Base-by-base conservation (phyloP, 2,329 filamentous ascomycete genomes). In the Colletotrichum orchidophilum region DNA sequence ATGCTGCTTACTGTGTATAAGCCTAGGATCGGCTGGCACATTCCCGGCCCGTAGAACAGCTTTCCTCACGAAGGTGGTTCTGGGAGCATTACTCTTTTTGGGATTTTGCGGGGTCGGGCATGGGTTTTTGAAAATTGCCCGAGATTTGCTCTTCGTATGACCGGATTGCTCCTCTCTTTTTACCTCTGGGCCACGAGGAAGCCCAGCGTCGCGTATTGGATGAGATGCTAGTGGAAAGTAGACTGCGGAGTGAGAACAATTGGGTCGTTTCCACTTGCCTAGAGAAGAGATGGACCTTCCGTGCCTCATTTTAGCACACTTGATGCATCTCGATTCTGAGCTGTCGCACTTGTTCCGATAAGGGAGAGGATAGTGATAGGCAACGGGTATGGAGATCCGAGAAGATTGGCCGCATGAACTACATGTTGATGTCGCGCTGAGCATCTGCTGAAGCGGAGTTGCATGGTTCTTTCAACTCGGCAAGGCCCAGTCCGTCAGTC, bases 61-160 rank as follows among this genome's bases (percentile, higher is more conserved):
- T 42, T 68, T 53, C 63, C 42, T 62, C 26, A 58, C 39, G 57
- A 39, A 18, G 27, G 55, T 24, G 13, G 58, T 53, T 15, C 31
- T 33, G n/a, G 24, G 31, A 24, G n/a, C 35, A 49, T 42, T 63
- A 31, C 39, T 39, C 11, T 42, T 35, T 52, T 18, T 52, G 27
- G 59, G 15, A 33, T 53, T 24, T 57, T 67, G 63, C 57, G 52
- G 68, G 68, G 57, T 11, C 24, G 12, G 21, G 29, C 21, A 3
- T 46, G 50, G 39, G 52, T 59, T 21, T 50, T 24, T 24, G 39
- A 57, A 18, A 63, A 71, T 63, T 63, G 64, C 52, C 57, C 63
- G 68, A 71, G 49, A 67, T 71, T 67, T 29, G 52, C 52, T 21
- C n/a, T 66, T 70, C 63, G 67, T 58, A 57, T 58, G 31, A 42